Evolutionary conservation across 2,329 filamentous ascomycete genomes (phyloP).

Genomic region (Alternaria arborescens): DNA sequence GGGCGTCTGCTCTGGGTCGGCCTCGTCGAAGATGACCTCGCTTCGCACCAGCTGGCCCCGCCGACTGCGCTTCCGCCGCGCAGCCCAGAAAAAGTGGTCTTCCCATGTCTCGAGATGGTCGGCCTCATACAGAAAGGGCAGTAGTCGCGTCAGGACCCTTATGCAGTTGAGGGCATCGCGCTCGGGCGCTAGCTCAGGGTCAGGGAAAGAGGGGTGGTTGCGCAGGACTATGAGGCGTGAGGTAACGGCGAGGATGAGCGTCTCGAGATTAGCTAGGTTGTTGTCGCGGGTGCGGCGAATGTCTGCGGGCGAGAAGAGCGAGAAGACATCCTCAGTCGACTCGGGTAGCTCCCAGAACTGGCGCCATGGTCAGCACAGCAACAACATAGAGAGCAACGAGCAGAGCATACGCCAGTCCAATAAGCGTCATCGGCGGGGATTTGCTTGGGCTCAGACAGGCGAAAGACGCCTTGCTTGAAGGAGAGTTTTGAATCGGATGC

Average conservation of each 20-base stretch:
- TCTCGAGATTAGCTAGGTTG: slow-evolving; percentile 88
- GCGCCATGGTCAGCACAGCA: slow-evolving; percentile 18
- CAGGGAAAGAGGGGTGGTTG: slow-evolving; percentile 90
- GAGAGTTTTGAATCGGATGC: slow-evolving; percentile 98
- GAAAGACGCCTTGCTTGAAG: slow-evolving; percentile 98
- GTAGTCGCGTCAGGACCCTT: slow-evolving; percentile 83
- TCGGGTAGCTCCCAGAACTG: slow-evolving; percentile 98
- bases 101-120: slow-evolving; percentile 87
- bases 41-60: slow-evolving; percentile 58
- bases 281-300: slow-evolving; percentile 88
- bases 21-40: slow-evolving; percentile 87
- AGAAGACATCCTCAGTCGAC: slow-evolving; percentile 95
- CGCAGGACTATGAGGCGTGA: slow-evolving; percentile 82
- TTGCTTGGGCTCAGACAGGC: slow-evolving; percentile 87
- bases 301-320: slow-evolving; percentile 81
- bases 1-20: slow-evolving; percentile 61
- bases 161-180: slow-evolving; percentile 94
- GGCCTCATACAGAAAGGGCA: slow-evolving; percentile 92
- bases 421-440: slow-evolving; percentile 90
- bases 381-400: slow-evolving; percentile 28
- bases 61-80: slow-evolving; percentile 68
- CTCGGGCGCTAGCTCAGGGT: slow-evolving; percentile 82
- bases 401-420: slow-evolving; percentile 82
- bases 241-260: slow-evolving; percentile 82
- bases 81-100: slow-evolving; percentile 89